These are phyloP conservation scores for Myxozyma vanderwaltii DNA, from an alignment of 805 yeast species.

Conservation along the genomic window DNA sequence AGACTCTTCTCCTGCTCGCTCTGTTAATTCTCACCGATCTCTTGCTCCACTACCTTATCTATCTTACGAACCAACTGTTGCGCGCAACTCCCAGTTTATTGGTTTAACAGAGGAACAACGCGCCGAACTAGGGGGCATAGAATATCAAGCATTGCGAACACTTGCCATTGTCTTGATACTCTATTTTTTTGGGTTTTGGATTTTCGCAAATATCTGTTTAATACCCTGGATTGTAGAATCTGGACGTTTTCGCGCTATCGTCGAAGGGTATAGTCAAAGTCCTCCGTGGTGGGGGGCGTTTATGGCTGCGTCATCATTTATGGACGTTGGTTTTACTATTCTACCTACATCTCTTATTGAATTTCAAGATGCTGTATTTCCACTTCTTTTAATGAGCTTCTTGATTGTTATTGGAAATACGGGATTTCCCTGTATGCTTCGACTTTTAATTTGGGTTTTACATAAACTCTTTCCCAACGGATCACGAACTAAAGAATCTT, in stretches of 20 bases:
- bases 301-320: slow-evolving; percentile 75
- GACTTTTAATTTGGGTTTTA: slow-evolving; percentile 80
- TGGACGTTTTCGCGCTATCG: slow-evolving; percentile 47
- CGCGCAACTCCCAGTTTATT: slow-evolving; percentile 89
- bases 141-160: slow-evolving; percentile 83
- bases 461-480: slow-evolving; percentile 65
- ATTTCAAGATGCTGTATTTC: slow-evolving; percentile 65
- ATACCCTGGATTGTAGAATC: slow-evolving; percentile 56
- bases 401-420: slow-evolving; percentile 91
- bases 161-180: slow-evolving; percentile 62
- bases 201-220: slow-evolving; percentile 54
- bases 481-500: slow-evolving; percentile 58
- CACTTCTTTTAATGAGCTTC: slow-evolving; percentile 62
- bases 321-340: slow-evolving; percentile 81
- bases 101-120: slow-evolving; percentile 79
- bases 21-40: slow-evolving; percentile 35
- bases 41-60: slow-evolving; percentile 64
- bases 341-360: slow-evolving; percentile 78
- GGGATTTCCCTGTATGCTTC: slow-evolving; percentile 82
- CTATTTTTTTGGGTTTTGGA: slow-evolving; percentile 78
- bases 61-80: slow-evolving; percentile 89
- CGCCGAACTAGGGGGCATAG: slow-evolving; percentile 96
- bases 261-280: slow-evolving; percentile 60
- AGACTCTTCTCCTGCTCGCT: slow-evolving; percentile 29
- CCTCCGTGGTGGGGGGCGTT: slow-evolving; percentile 95